Percentiles rank a stretch among this genome's conserved stretches.
These are phyloP conservation scores for Clonostachys rosea DNA, from an alignment of 2,329 filamentous ascomycete genomes.

Conservation along the genomic window DNA sequence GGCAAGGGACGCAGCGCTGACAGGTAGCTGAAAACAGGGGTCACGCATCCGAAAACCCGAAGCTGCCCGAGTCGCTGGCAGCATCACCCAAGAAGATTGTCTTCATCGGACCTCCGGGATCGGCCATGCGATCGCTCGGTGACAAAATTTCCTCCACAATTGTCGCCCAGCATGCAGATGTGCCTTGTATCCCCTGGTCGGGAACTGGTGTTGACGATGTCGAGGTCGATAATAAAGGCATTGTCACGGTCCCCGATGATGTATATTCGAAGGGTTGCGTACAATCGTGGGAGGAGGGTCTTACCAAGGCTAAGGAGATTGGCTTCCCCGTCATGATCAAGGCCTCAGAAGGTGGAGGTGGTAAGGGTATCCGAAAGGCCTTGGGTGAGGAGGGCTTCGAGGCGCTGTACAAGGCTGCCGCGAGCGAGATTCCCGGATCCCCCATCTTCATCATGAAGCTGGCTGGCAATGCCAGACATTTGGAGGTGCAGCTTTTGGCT, in stretches of 20 bases:
- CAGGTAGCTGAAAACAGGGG: conserved; percentile 54
- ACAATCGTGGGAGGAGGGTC: conserved; percentile 81
- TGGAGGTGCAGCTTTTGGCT: conserved; percentile 95
- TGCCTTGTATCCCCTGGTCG: conserved; percentile 99
- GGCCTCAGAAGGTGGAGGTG: conserved; percentile 98
- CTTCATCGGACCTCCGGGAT: conserved; percentile 96
- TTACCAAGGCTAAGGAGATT: conserved; percentile 81
- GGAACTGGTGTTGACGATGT: conserved; percentile 87
- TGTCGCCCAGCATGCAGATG: conserved; percentile 91
- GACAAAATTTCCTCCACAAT: conserved; percentile 99
- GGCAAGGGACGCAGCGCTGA: not conserved
- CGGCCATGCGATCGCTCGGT: conserved; percentile 96
- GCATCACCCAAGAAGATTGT: conserved; percentile 98
- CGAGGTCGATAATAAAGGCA: conserved; percentile 70
- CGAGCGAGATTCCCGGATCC: conserved; percentile 95
- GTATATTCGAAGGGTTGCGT: conserved; percentile 91
- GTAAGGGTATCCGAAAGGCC: conserved; percentile 98
- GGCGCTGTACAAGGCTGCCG: conserved; percentile 87
- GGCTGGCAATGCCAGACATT: conserved; percentile 89
- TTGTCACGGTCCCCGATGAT: conserved; percentile 86
- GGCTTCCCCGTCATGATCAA: conserved; percentile 99
- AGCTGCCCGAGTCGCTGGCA: conserved; percentile 90
- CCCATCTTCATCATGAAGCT: conserved; percentile 99
- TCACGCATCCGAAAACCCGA: conserved; percentile 97
- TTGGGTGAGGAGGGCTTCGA: conserved; percentile 79